Base-by-base conservation (phyloP, 371 early-diverging fungal genomes). In the Mortierella sp. region DNA sequence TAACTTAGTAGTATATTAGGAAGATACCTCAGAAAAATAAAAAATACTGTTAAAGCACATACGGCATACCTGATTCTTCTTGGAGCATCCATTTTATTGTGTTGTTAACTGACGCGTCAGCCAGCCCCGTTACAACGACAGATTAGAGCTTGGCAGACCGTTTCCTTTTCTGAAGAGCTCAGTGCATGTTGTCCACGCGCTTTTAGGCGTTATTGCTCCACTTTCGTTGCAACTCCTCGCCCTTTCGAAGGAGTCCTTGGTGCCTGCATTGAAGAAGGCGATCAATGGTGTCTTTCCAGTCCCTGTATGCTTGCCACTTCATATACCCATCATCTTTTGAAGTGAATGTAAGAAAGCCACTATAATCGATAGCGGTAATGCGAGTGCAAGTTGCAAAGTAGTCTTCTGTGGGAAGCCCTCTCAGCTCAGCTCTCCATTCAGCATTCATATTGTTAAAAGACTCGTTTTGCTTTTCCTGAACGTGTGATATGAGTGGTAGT, bases 121-220 rank as follows among this genome's bases (percentile, higher is more conserved):
- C 66, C 52, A 72, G 61, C n/a, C 14, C 15, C 46, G 57, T 65
- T 60, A 64, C 51, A 19, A 21, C 7, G 23, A 70, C 62, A 65
- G 62, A 71, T 30, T 65, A 66, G 0, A 66, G 58, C 66, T 62
- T 72, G 62, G 62, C 62, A 57, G 55, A 30, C 51, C 51, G 59
- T 57, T 62, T 61, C 62, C 72, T 44, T 62, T 58, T 62, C 60
- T 66, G 72, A n/a, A 61, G 21, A 26, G 64, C 62, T 66, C 65
- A 71, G 62, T 65, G 62, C 61, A 71, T 37, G 44, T 55, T 57
- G 29, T 71, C 62, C n/a, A 57, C 25, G 62, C 43, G 57, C 71
- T 52, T 60, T 57, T 48, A 21, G 65, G 62, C 25, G 57, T 56
- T 61, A 15, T 26, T 61, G 56, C 29, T 26, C 71, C 65, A 71